Evolutionary conservation across 2,329 filamentous ascomycete genomes (phyloP).

Genomic region (Colletotrichum gloeosporioides): DNA sequence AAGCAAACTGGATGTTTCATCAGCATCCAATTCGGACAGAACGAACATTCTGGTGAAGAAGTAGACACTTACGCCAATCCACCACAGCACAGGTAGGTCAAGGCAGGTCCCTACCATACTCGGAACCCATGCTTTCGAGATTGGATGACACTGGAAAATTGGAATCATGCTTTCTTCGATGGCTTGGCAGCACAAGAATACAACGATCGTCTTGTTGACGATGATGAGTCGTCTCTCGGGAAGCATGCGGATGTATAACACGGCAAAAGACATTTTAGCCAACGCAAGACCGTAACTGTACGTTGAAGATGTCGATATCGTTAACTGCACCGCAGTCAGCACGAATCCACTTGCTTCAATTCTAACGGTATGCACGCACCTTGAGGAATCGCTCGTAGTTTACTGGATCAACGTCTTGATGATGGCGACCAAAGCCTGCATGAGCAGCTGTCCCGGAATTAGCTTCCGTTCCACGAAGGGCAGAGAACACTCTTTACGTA

Average conservation of each 20-base stretch:
- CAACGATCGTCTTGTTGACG: constrained; percentile 32
- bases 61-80: constrained; percentile 31
- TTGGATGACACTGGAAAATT: constrained; percentile 31
- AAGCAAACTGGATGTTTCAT: constrained; percentile 24
- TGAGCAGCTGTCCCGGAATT: not conserved
- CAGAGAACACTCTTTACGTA: not conserved
- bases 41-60: not conserved
- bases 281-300: constrained; percentile 33
- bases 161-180: constrained; percentile 33
- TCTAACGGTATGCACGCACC: not conserved
- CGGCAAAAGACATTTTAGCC: constrained; percentile 36
- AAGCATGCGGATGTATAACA: constrained; percentile 36
- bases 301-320: constrained; percentile 27
- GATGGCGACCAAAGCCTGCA: not conserved
- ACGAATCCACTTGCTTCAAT: too few species aligned
- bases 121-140: constrained; percentile 31
- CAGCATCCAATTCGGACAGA: not conserved
- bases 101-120: constrained; percentile 27
- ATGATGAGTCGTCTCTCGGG: constrained; percentile 27
- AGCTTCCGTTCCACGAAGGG: not conserved
- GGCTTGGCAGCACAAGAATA: constrained; percentile 32
- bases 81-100: constrained; percentile 35
- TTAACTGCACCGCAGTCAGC: not conserved
- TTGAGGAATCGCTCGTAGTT: not conserved
- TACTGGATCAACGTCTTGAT: not conserved